phyloP scores from a whole-genome alignment of 805 yeast species.

The Grigorovia yakushimaensis region DNA sequence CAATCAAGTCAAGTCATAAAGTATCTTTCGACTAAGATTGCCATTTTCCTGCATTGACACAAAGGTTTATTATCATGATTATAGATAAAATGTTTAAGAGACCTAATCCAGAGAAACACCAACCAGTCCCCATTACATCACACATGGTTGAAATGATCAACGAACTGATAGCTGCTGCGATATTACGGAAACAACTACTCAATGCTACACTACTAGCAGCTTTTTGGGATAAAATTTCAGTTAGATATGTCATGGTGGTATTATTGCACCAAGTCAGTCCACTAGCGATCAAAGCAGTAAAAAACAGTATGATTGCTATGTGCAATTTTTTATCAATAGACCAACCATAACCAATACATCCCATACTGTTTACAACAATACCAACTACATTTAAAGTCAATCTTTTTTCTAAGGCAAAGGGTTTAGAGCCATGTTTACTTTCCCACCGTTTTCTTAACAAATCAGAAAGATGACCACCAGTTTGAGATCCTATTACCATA shows the following conservation, averaged over 20 bases:
- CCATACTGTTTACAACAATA: conserved; percentile 33
- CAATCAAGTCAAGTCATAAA: no score
- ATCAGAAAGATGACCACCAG: conserved; percentile 43
- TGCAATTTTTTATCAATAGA: conserved; percentile 32
- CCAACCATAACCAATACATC: conserved; percentile 47
- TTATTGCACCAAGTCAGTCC: conserved; percentile 50
- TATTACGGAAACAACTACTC: conserved; percentile 43
- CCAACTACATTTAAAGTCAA: conserved; percentile 38
- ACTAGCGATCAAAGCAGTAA: conserved; percentile 38
- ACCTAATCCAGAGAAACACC: conserved; percentile 48
- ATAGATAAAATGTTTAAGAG: conserved; percentile 24
- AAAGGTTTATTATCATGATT: conserved; percentile 14
- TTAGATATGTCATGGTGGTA: conserved; percentile 42
- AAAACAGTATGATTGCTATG: conserved; percentile 33
- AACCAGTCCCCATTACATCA: conserved; percentile 37
- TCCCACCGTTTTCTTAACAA: conserved; percentile 24
- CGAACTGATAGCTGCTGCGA: conserved; percentile 46
- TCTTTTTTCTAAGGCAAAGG: conserved; percentile 37
- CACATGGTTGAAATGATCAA: conserved; percentile 33
- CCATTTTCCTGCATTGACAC: conserved; percentile 14
- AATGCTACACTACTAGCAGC: conserved; percentile 47
- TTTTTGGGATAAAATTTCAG: conserved; percentile 40
- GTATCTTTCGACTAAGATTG: conserved; percentile 6
- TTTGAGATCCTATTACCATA: conserved; percentile 38
- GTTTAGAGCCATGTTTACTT: conserved; percentile 21